Conservation (phyloP, 441 rosid genomes). For the Gossypium trilobum region DNA sequence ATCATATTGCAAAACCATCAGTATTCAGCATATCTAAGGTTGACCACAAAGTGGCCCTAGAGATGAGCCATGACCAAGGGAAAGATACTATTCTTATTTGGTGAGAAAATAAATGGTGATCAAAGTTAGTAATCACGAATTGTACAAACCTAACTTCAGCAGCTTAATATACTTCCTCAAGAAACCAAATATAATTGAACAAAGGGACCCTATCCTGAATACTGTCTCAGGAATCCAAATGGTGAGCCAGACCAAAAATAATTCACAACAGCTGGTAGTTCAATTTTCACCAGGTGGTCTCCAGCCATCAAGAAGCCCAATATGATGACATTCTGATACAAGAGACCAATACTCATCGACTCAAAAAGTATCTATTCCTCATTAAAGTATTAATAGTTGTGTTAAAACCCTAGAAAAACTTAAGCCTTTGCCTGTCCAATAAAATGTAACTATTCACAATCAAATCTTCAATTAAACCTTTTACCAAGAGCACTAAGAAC, state of each 20-base stretch:
- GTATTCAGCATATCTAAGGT: not conserved
- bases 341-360: not conserved
- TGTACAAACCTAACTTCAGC: slow-evolving; percentile 1
- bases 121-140: not conserved
- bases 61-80: not conserved
- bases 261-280: not conserved
- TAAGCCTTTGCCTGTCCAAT: not conserved
- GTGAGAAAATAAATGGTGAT: not conserved
- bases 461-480: not conserved
- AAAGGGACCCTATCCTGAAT: not conserved
- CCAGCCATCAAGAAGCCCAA: slow-evolving; percentile 9
- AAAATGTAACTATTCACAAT: not conserved
- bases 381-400: not conserved
- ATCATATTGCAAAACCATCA: slow-evolving; percentile 2
- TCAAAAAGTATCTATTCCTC: slow-evolving; percentile 1
- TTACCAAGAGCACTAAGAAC: not conserved
- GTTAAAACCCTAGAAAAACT: not conserved
- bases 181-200: not conserved
- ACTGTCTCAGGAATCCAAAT: not conserved
- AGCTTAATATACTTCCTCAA: not conserved
- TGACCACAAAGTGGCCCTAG: not conserved
- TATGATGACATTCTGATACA: not conserved
- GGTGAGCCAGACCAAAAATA: not conserved
- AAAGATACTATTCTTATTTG: not conserved
- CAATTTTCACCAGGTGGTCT: not conserved